Conservation (phyloP, 805 yeast genomes). For the Lachancea quebecensis region DNA sequence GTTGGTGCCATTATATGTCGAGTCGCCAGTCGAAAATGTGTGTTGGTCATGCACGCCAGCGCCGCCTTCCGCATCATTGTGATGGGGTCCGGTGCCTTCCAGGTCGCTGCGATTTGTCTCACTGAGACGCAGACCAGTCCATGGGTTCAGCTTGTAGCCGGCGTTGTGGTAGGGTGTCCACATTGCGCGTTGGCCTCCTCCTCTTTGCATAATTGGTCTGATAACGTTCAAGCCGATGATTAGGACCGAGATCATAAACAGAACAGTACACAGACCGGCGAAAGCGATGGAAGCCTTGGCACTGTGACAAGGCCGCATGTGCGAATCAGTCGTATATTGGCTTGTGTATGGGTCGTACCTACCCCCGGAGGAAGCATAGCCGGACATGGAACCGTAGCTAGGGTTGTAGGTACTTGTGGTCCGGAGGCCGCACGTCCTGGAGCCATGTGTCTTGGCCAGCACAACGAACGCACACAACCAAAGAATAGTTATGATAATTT, state of each 20-base stretch:
- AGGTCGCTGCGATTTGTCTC: constrained; percentile 5
- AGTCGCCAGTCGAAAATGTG: constrained; percentile 10
- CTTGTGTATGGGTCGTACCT: constrained; percentile 11
- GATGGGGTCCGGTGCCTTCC: constrained; percentile 1
- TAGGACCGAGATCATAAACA: constrained; percentile 23
- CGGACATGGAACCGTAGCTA: constrained; percentile 10
- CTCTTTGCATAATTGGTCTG: constrained; percentile 18
- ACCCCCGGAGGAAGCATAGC: constrained; percentile 10
- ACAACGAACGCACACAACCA: constrained; percentile 35
- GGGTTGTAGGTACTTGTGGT: constrained; percentile 12
- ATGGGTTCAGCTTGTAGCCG: constrained; percentile 18
- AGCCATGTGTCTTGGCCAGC: constrained; percentile 27
- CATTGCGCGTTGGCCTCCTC: constrained; percentile 16
- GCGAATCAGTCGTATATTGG: constrained; percentile 9
- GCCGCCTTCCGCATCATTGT: constrained; percentile 4
- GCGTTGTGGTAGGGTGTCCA: constrained; percentile 3
- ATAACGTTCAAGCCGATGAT: constrained; percentile 28
- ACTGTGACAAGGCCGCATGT: constrained; percentile 22
- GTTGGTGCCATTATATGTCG: constrained; percentile 5
- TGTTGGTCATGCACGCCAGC: constrained; percentile 7
- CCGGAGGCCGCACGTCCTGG: constrained; percentile 21
- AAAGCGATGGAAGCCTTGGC: constrained; percentile 32
- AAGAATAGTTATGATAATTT: constrained; percentile 9
- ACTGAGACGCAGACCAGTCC: constrained; percentile 19
- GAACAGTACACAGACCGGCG: constrained; percentile 25